Evolutionary conservation across 495 filamentous ascomycete species (phyloP), one percentile per base, ranked within the genome.

Genomic region (Trypethelium eluteriae): DNA sequence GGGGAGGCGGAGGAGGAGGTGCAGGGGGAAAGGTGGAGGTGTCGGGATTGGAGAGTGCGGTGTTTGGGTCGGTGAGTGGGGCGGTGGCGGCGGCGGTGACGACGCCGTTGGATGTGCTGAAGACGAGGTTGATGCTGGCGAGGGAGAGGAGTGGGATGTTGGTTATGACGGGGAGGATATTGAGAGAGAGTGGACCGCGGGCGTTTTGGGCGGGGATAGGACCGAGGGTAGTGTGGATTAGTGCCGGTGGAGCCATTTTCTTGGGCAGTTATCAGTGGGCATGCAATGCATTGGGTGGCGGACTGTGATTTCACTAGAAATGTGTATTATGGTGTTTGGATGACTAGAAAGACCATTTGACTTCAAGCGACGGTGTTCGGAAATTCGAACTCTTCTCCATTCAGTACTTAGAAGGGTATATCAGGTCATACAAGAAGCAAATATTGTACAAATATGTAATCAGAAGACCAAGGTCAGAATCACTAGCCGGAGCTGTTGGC

Each of bases 221-320:
- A 53, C 94, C 94, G 0, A 79, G 94, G 61, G 85, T 96, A 34
- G 83, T 92, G 73, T 98, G 95, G 92, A 99, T 99, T 75, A 91
- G 89, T 70, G 87, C 86, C 67, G 94, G 94, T 2, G 94, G 94
- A 14, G 92, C 93, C 2, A 88, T 99, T 44, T 99, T 99, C 79
- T 77, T 99, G 75, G 94, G 94, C 1, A 96, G 89, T 71, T 99
- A 97, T 78, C 92, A 98, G 77, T 93, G 86, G 84, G 91, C 89
- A 47, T 88, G 84, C 70, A 94, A 92, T 81, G 78, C 83, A 7
- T 73, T 96, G 66, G 85, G 83, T 4, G 53, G 32, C 3, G 32
- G 4, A 35, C 14, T 36, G 53, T 59, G 18, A 36, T 6, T 10
- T 59, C 7, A 35, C 10, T 3, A 7, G 18, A 36, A 10, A 36